A percentile compares a stretch with the other conserved stretches of the same genome.
Conservation (phyloP, 495 filamentous ascomycete genomes). For the Trichoderma virens region DNA sequence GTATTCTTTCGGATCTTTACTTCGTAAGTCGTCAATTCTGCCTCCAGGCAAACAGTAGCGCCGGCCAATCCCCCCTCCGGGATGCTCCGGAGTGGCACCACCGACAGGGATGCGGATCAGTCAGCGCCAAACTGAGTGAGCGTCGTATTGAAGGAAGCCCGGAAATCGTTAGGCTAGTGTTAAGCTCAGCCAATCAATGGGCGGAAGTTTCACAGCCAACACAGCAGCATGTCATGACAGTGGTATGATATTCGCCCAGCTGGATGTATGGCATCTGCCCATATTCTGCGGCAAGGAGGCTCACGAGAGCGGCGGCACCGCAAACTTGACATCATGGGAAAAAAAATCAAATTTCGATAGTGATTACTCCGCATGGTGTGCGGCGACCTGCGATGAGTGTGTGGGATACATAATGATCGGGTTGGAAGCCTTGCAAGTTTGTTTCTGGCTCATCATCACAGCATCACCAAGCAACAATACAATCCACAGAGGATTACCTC, state of each 20-base stretch:
- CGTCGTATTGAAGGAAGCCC: neutral
- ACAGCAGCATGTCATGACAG: neutral
- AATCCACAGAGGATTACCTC: conserved; percentile 3
- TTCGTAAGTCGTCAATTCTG: too few relatives aligned
- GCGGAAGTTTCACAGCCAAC: neutral
- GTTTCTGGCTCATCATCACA: conserved; percentile 2
- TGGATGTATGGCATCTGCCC: neutral
- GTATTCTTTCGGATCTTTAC: neutral
- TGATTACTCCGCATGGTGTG: neutral
- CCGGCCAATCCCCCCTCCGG: neutral
- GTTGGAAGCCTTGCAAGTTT: neutral
- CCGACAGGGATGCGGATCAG: neutral
- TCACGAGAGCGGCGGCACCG: neutral
- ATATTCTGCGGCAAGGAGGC: neutral
- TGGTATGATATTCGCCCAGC: neutral
- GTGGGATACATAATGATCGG: neutral
- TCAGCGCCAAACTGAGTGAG: neutral
- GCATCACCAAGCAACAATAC: neutral
- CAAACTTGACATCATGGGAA: neutral
- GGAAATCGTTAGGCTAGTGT: neutral
- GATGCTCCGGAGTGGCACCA: conserved; percentile 6
- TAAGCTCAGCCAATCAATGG: neutral
- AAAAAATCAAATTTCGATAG: neutral
- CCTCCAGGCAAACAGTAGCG: neutral
- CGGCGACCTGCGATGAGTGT: neutral